Evolutionary conservation across 2,329 filamentous ascomycete genomes (phyloP).

Genomic region (Sporothrix pseudoabietina): DNA sequence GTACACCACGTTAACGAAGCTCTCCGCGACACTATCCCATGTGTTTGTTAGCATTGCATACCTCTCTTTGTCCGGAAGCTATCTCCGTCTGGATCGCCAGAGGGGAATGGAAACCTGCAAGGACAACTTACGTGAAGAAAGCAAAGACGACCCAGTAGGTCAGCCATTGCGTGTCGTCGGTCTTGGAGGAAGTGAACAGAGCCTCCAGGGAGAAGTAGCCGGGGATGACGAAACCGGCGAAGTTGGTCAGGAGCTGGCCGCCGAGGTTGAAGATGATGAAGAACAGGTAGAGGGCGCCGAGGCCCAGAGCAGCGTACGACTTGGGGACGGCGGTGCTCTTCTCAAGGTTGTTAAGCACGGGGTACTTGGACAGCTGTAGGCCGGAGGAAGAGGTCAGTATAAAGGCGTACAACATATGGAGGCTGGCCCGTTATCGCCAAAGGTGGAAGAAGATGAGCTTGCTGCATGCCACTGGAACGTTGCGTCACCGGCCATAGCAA

Average conservation of each 20-base stretch:
- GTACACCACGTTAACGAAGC: slow-evolving; percentile 80
- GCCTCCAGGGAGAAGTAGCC: slow-evolving; percentile 82
- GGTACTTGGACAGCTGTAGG: slow-evolving; percentile 83
- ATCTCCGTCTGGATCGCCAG: not conserved
- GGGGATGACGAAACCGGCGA: slow-evolving; percentile 80
- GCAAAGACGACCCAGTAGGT: slow-evolving; percentile 88
- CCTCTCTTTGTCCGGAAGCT: not conserved
- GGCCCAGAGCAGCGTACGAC: slow-evolving; percentile 77
- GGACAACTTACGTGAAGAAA: slow-evolving; percentile 67
- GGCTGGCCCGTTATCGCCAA: not conserved
- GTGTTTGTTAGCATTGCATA: slow-evolving; percentile 28
- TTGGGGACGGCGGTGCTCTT: slow-evolving; percentile 81
- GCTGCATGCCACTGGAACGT: not conserved
- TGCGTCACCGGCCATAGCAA: slow-evolving; percentile 15
- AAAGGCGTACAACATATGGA: not conserved
- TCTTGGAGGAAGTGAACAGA: slow-evolving; percentile 69
- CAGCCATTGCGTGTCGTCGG: slow-evolving; percentile 80
- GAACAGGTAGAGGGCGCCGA: slow-evolving; percentile 81
- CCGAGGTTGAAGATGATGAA: slow-evolving; percentile 91
- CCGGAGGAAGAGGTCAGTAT: slow-evolving; percentile 7
- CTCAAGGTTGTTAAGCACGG: slow-evolving; percentile 80
- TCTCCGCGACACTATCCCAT: slow-evolving; percentile 67
- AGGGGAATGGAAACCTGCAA: not conserved
- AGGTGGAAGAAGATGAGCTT: too few relatives aligned
- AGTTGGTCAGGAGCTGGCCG: slow-evolving; percentile 83